phyloP scores from a whole-genome alignment of 106 monocot species.

The Dioscorea dumetorum region DNA sequence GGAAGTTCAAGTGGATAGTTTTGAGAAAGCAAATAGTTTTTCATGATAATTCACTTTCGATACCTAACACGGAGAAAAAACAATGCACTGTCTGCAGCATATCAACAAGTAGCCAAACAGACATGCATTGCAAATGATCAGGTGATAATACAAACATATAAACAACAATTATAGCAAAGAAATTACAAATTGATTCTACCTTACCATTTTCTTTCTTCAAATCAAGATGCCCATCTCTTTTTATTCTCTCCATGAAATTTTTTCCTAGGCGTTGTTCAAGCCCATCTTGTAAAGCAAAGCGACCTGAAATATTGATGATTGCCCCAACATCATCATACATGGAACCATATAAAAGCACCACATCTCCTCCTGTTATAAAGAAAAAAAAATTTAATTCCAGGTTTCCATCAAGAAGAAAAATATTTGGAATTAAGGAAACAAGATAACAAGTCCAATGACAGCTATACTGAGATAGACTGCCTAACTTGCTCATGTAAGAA shows the following conservation, averaged over 20 bases:
- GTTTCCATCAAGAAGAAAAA: background rate
- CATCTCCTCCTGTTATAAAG: slow-evolving; percentile 25
- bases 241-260: slow-evolving; percentile 36
- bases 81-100: no score
- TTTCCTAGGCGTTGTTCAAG: slow-evolving; percentile 35
- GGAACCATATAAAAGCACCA: slow-evolving; percentile 49
- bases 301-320: slow-evolving; percentile 37
- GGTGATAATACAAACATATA: background rate
- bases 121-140: background rate
- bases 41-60: no score
- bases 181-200: background rate
- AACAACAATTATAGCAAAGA: background rate
- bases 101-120: background rate
- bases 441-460: background rate
- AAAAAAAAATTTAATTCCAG: background rate
- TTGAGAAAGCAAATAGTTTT: background rate
- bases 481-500: background rate
- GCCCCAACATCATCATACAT: slow-evolving; percentile 27
- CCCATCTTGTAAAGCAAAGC: slow-evolving; percentile 33
- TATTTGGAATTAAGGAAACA: background rate
- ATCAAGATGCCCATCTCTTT: slow-evolving; percentile 41
- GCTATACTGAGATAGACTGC: background rate
- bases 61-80: no score
- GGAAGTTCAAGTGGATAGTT: no score
- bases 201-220: slow-evolving; percentile 62